Percentiles rank a stretch among this genome's conserved stretches.
Evolutionary conservation across 164 flowering plant genomes (phyloP).

Genomic region (Vitis rupestris): DNA sequence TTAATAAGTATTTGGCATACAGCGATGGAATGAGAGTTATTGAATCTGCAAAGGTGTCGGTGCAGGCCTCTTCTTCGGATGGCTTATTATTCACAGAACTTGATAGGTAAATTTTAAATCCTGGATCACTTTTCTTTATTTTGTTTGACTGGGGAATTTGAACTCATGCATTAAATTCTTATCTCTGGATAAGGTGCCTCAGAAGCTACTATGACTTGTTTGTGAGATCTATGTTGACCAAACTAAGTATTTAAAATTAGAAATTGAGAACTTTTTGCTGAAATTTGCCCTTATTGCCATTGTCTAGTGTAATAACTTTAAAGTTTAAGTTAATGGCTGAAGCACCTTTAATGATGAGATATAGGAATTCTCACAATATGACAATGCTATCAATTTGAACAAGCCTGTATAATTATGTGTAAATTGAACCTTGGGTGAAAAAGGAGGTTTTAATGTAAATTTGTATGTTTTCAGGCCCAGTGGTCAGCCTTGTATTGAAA

Average conservation of each 20-base stretch:
- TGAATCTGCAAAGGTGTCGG: constrained; percentile 59
- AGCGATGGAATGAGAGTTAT: constrained; percentile 92
- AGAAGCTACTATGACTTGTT: too few relatives aligned
- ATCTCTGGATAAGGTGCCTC: too few relatives aligned
- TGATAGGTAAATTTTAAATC: constrained; percentile 53
- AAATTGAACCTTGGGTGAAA: not conserved
- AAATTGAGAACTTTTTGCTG: not conserved
- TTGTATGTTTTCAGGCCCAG: constrained; percentile 61
- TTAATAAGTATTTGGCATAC: constrained; percentile 81
- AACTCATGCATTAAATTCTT: not conserved
- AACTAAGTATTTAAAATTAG: not conserved
- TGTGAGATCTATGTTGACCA: not conserved
- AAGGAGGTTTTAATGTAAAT: not conserved
- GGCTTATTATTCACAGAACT: constrained; percentile 70
- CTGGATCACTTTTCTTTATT: not conserved
- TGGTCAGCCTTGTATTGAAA: constrained; percentile 82
- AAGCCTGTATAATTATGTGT: not conserved
- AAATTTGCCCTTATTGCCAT: not conserved
- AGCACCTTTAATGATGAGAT: not conserved
- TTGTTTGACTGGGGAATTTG: not conserved
- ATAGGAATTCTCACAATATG: not conserved
- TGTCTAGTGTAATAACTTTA: not conserved
- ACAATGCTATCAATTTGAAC: not conserved
- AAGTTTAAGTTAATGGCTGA: not conserved
- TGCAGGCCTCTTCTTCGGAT: constrained; percentile 59